These are phyloP conservation scores for Paracorniculantispora psalliotae DNA, from an alignment of 2,329 filamentous ascomycete species.

Conservation along the genomic window DNA sequence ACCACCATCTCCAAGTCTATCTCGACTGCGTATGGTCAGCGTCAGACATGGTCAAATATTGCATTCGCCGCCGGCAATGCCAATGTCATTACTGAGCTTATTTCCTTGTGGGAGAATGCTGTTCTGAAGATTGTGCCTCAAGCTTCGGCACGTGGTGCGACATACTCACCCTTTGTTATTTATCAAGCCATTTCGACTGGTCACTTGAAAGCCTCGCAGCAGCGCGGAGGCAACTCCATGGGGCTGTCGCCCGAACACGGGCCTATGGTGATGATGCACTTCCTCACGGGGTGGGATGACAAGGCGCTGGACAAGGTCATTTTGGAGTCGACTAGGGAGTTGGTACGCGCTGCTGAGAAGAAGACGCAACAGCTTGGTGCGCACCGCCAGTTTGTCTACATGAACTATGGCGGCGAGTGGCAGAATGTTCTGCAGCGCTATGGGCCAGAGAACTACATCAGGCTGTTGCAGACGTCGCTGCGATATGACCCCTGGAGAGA, in stretches of 20 bases:
- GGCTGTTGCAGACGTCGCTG: conserved; percentile 15
- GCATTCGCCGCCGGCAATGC: conserved; percentile 22
- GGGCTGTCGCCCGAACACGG: conserved; percentile 32
- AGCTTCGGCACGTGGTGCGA: conserved; percentile 14
- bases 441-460: conserved; percentile 28
- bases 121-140: conserved; percentile 13
- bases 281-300: conserved; percentile 22
- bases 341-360: conserved; percentile 25
- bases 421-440: conserved; percentile 37
- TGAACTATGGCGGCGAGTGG: conserved; percentile 29
- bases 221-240: conserved; percentile 37
- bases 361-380: conserved; percentile 18
- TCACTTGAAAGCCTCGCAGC: conserved; percentile 26
- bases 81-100: conserved; percentile 23
- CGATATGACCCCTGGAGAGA: not conserved
- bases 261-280: conserved; percentile 29
- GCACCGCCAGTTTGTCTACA: conserved; percentile 31
- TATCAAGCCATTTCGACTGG: conserved; percentile 37
- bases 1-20: conserved; percentile 22
- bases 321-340: conserved; percentile 15
- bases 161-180: conserved; percentile 20
- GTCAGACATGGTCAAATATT: conserved; percentile 28
- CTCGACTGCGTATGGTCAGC: conserved; percentile 20
- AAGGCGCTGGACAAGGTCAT: conserved; percentile 27
- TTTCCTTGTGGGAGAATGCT: conserved; percentile 21